Base-by-base conservation (phyloP, 2,329 filamentous ascomycete genomes). In the Paracorniculantispora psalliotae region DNA sequence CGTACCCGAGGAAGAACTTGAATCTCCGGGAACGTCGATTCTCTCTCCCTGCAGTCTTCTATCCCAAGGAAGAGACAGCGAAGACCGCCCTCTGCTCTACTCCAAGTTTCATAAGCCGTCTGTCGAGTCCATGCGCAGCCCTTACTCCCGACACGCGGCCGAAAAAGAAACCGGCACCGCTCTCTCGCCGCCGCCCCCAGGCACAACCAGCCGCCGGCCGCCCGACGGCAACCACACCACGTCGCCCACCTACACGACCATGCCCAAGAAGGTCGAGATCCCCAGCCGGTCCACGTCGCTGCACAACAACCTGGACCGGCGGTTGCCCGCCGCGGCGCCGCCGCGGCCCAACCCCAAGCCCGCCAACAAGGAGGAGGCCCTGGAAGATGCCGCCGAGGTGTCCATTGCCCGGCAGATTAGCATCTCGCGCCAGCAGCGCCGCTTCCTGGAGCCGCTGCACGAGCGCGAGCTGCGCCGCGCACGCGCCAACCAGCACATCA, bases 351-450 rank as follows among this genome's bases (percentile, higher is more conserved):
- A 49, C 25, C 43, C 43, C 12, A 57, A 43, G 25, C 46, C 44
- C 5, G 13, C 44, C 23, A 57, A 25, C 28, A 33, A 33, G 21
- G 57, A 46, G 9, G 49, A 37, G 28, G 57, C 73, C 7, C 70
- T 82, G 15, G 79, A 80, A 62, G 78, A 78, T 46, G 82, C 85
- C 1, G 84, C 86, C 4, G 82, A 88, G 69, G 77, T 87, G 48
- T 88, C 85, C 1, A 88, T 89, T 64, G 86, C 86, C 0, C 77
- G 87, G 1, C 85, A 89, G 68, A 87, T 89, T 63, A 87, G 82
- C 63, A 75, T 89, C 26, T 87, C 84, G 13, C 75, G 81, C 13
- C 79, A 85, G 69, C 86, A 88, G 69, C 77, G 82, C 19, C 79
- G 81, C 66, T 72, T 87, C 62, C 72, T 88, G 19, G 77, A 80